Base-by-base conservation (phyloP, 2,329 filamentous ascomycete genomes). In the Calonectria hawksworthii region DNA sequence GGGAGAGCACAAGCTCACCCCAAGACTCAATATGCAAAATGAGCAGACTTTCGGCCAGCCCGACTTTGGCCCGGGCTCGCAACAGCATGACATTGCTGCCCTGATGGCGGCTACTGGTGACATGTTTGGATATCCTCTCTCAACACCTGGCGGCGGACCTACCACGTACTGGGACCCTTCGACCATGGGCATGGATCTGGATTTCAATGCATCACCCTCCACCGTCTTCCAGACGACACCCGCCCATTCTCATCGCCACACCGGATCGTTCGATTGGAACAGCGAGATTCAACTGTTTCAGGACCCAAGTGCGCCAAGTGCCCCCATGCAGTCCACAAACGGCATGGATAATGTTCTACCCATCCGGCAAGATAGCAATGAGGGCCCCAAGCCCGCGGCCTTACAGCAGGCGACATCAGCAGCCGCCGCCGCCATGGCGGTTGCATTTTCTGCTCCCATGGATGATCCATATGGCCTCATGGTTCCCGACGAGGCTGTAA, bases 61-160 rank as follows among this genome's bases (percentile, higher is more conserved):
- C 74, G 89, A 90, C 80, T 90, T 91, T 74, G 83, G 87, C 80
- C 86, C 85, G 32, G 85, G 85, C 69, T 85, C 87, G n/a, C 85
- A 89, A 51, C 88, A 87, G 72, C 88, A 90, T 77, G 88, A 88
- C 54, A 86, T 91, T 83, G 82, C 86, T 34, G 82, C 83, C 14
- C 88, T 89, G 76, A 86, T 89, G 77, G 85, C 86, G 23, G 85
- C 86, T 28, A 85, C 88, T 16, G 86, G 86, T 70, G 91, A 93
- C 77, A 86, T 93, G 83, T 93, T 92, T 80, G 86, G 86, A 32
- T 92, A 91, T 80, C 90, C 91, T 34, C 86, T 93, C 83, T 90
- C 91, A n/a, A 90, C 90, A 3, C 89, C 91, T 26, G 87, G 87
- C 38, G 86, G 87, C 3, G 86, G 86, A 4, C 86, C 89, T 1